phyloP scores from a whole-genome alignment of 2,329 filamentous ascomycete genomes.

The Eutypella sp. region DNA sequence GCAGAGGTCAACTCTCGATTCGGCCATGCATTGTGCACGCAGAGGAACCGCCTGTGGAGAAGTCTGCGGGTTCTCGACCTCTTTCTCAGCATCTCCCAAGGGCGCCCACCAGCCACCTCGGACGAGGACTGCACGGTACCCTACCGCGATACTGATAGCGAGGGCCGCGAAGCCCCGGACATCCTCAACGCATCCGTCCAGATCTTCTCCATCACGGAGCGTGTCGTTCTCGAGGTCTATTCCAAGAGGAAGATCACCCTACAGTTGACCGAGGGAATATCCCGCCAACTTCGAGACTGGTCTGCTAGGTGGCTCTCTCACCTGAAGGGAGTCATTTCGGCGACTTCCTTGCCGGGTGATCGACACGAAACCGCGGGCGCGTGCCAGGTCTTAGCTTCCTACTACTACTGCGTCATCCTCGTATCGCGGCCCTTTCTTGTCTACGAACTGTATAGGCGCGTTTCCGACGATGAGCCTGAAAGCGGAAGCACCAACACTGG shows the following conservation, averaged over 20 bases:
- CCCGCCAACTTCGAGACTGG: slow-evolving; percentile 47
- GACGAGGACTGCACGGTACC: slow-evolving; percentile 51
- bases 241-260: slow-evolving; percentile 49
- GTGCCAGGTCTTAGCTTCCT: slow-evolving; percentile 47
- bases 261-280: slow-evolving; percentile 49
- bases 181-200: slow-evolving; percentile 48
- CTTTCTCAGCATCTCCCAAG: slow-evolving; percentile 50
- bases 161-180: slow-evolving; percentile 36
- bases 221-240: slow-evolving; percentile 47
- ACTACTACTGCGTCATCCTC: slow-evolving; percentile 55
- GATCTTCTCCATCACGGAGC: slow-evolving; percentile 46
- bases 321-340: slow-evolving; percentile 35
- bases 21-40: slow-evolving; percentile 35
- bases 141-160: slow-evolving; percentile 32
- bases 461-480: slow-evolving; percentile 39
- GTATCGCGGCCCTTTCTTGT: slow-evolving; percentile 52
- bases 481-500: slow-evolving; percentile 34
- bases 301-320: slow-evolving; percentile 42
- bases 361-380: slow-evolving; percentile 37
- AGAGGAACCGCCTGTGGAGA: slow-evolving; percentile 49
- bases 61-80: slow-evolving; percentile 48
- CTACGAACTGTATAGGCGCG: slow-evolving; percentile 45
- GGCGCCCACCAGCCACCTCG: slow-evolving; percentile 47
- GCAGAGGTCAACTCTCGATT: slow-evolving; percentile 51
- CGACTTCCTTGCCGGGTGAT: slow-evolving; percentile 16